Conservation (phyloP, 192 early-diverging fungal species). For the Backusella morwellensis region DNA sequence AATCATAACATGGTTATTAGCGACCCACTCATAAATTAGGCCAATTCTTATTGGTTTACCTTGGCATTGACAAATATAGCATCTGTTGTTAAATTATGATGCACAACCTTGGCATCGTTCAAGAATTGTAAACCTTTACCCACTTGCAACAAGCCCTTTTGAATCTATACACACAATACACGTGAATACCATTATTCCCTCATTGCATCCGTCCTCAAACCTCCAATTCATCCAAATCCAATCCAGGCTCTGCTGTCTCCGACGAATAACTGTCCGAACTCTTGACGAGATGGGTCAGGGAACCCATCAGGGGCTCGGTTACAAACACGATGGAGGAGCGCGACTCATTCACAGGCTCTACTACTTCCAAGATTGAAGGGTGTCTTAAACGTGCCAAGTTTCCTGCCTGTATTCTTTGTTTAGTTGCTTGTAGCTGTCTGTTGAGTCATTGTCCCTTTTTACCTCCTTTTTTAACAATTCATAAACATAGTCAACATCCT, state of each 20-base stretch:
- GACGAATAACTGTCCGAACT: constrained; percentile 41
- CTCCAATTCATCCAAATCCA: constrained; percentile 78
- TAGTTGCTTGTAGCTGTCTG: neutral
- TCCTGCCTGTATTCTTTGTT: constrained; percentile 37
- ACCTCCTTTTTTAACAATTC: constrained; percentile 64
- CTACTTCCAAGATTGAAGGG: constrained; percentile 72
- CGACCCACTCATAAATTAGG: no score
- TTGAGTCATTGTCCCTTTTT: neutral
- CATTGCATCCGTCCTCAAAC: constrained; percentile 17
- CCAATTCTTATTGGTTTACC: constrained; percentile 21
- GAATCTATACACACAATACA: constrained; percentile 45
- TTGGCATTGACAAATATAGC: constrained; percentile 76
- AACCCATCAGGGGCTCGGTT: constrained; percentile 68
- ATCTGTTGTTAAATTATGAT: constrained; percentile 70
- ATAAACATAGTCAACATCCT: constrained; percentile 50
- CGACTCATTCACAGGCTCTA: constrained; percentile 71
- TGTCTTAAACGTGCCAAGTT: constrained; percentile 75
- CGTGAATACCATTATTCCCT: no score
- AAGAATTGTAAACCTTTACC: constrained; percentile 75
- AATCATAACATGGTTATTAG: neutral
- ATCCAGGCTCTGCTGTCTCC: constrained; percentile 35
- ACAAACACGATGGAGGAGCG: constrained; percentile 69
- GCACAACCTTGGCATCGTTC: constrained; percentile 74
- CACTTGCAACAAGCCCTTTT: constrained; percentile 75
- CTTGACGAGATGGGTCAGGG: constrained; percentile 61